Evolutionary conservation across 2,329 filamentous ascomycete species (phyloP).

Genomic region (Golovinomyces cichoracearum): DNA sequence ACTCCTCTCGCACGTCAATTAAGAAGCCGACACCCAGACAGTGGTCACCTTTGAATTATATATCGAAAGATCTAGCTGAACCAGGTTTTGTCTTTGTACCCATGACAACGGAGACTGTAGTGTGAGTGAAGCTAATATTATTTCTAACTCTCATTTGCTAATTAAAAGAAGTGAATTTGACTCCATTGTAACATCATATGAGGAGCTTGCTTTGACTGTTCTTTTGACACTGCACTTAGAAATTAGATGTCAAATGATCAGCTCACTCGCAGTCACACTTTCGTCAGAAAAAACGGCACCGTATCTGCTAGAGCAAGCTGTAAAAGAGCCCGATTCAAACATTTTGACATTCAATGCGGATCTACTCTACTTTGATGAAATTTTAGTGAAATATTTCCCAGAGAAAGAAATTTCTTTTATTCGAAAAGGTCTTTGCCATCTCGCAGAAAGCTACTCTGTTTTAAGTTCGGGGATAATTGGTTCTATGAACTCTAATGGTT

Average conservation of each 20-base stretch:
- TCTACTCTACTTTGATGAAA: conserved; percentile 70
- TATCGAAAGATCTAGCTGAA: conserved; percentile 30
- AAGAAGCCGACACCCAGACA: conserved; percentile 27
- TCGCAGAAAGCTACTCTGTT: conserved; percentile 60
- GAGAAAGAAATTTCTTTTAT: conserved; percentile 48
- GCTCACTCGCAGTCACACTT: conserved; percentile 41
- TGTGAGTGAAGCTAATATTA: conserved; percentile 27
- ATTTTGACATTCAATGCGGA: conserved; percentile 66
- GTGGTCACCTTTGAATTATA: conserved; percentile 58
- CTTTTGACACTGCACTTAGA: conserved; percentile 74
- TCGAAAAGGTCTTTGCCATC: conserved; percentile 44
- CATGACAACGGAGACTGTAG: conserved; percentile 60
- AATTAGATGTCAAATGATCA: conserved; percentile 59
- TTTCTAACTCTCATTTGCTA: background rate
- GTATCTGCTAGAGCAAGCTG: conserved; percentile 42
- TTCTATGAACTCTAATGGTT: conserved; percentile 64
- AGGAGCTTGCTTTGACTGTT: conserved; percentile 51
- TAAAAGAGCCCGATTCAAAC: conserved; percentile 50
- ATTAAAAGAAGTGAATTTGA: conserved; percentile 43
- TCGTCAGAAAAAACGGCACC: conserved; percentile 31
- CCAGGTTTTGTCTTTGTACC: conserved; percentile 54
- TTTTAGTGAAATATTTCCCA: conserved; percentile 45
- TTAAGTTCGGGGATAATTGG: conserved; percentile 42
- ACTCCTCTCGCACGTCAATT: conserved; percentile 26
- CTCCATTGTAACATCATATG: conserved; percentile 57